phyloP scores from a whole-genome alignment of 805 yeast genomes.

The Barnettozyma pratensis region DNA sequence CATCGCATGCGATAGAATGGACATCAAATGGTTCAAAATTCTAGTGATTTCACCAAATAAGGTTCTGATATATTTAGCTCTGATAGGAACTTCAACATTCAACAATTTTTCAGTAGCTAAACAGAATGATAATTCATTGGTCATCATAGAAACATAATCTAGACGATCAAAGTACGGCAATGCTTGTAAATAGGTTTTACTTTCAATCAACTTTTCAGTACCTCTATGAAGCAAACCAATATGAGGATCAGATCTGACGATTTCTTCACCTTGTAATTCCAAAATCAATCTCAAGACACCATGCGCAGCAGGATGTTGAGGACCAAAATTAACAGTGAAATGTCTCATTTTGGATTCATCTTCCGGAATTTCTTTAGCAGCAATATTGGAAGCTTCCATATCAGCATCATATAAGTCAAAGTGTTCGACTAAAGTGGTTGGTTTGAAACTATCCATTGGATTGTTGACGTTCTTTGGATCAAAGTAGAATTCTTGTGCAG shows the following conservation, averaged over 20 bases:
- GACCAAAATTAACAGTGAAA: constrained; percentile 87
- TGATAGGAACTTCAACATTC: constrained; percentile 78
- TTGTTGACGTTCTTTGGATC: constrained; percentile 29
- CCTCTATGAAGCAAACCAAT: constrained; percentile 86
- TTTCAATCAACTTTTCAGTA: constrained; percentile 82
- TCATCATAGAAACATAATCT: constrained; percentile 86
- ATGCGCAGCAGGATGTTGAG: constrained; percentile 94
- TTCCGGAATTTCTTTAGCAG: constrained; percentile 21
- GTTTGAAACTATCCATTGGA: constrained; percentile 35
- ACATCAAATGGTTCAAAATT: constrained; percentile 79
- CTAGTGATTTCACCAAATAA: constrained; percentile 85
- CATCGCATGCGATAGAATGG: constrained; percentile 84
- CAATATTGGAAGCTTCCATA: constrained; percentile 20
- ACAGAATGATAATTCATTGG: constrained; percentile 81
- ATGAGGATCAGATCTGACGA: constrained; percentile 83
- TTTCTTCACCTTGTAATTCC: constrained; percentile 86
- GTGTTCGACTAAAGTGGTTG: constrained; percentile 25
- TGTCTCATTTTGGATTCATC: constrained; percentile 58
- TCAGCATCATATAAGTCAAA: constrained; percentile 35
- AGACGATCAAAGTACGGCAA: constrained; percentile 84
- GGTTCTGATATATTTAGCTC: constrained; percentile 82
- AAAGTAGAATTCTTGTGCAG: constrained; percentile 11
- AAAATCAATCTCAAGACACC: constrained; percentile 84
- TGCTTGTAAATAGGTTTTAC: constrained; percentile 84
- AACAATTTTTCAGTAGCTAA: constrained; percentile 80